A percentile compares a stretch with the other conserved stretches of the same genome.
phyloP scores from a whole-genome alignment of 2,329 filamentous ascomycete species.

The Cordyceps fumosorosea region DNA sequence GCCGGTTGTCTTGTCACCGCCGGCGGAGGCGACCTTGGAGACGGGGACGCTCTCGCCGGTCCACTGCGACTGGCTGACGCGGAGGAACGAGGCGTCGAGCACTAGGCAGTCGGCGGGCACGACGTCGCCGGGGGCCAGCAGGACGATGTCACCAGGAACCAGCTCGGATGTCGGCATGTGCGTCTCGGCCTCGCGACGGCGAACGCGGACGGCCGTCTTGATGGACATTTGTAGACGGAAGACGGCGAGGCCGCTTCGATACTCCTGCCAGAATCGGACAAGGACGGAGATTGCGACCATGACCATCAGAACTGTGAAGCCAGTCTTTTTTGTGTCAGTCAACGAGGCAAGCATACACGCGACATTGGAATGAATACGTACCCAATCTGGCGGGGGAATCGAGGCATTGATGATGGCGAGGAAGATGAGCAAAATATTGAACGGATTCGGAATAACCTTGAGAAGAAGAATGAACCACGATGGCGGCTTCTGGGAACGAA shows the following conservation, averaged over 20 bases:
- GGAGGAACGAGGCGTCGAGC: slow-evolving; percentile 22
- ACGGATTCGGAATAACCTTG: slow-evolving; percentile 22
- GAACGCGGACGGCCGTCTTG: slow-evolving; percentile 18
- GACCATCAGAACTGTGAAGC: slow-evolving; percentile 20
- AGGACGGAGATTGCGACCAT: slow-evolving; percentile 22
- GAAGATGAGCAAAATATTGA: slow-evolving; percentile 21
- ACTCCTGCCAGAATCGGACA: slow-evolving; percentile 25
- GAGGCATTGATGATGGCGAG: slow-evolving; percentile 22
- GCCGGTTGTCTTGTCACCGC: slow-evolving; percentile 16
- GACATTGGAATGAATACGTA: not conserved
- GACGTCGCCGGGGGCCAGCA: slow-evolving; percentile 19
- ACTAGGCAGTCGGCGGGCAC: slow-evolving; percentile 24
- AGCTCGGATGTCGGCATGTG: slow-evolving; percentile 16
- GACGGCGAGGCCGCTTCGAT: slow-evolving; percentile 21
- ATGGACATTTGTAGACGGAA: slow-evolving; percentile 22
- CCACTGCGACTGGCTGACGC: slow-evolving; percentile 25
- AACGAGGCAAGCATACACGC: no score
- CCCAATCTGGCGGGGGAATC: slow-evolving; percentile 16
- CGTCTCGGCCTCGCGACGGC: slow-evolving; percentile 15
- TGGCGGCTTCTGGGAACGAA: slow-evolving; percentile 21
- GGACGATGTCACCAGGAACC: slow-evolving; percentile 21
- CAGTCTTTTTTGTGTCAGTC: slow-evolving; percentile 3
- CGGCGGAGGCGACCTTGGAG: slow-evolving; percentile 16
- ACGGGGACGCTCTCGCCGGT: slow-evolving; percentile 24
- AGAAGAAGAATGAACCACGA: slow-evolving; percentile 23